phyloP scores from a whole-genome alignment of 139 green algal species.

The Chlamydomonas schloesseri region DNA sequence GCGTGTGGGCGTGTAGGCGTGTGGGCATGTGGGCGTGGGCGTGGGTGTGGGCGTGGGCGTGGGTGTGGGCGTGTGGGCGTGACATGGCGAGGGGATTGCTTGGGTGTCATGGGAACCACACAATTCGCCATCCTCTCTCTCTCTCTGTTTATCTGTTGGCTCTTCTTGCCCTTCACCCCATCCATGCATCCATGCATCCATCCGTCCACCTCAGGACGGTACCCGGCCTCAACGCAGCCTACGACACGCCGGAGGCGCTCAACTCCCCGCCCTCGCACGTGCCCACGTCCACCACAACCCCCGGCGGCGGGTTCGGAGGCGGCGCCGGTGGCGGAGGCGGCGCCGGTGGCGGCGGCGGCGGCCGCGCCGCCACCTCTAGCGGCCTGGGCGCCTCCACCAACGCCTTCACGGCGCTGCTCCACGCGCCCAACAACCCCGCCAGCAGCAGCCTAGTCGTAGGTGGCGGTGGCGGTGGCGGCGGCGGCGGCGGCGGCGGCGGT shows the following conservation, averaged over 20 bases:
- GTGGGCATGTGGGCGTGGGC: too few relatives aligned
- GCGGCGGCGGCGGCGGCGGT: too few relatives aligned
- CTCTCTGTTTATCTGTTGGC: too few relatives aligned
- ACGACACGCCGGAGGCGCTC: conserved; percentile 8
- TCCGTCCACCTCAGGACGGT: conserved; percentile 3
- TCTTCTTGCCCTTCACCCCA: too few relatives aligned
- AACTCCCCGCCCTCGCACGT: conserved; percentile 5
- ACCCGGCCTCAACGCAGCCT: conserved; percentile 13
- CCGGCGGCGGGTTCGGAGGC: background rate
- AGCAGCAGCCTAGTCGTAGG: too few relatives aligned
- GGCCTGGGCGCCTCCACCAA: background rate
- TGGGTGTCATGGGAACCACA: too few relatives aligned
- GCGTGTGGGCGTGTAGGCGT: too few relatives aligned
- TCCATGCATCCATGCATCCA: background rate
- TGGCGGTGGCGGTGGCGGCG: too few relatives aligned
- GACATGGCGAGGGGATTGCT: too few relatives aligned
- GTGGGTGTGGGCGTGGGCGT: too few relatives aligned
- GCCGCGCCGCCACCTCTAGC: background rate
- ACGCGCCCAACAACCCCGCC: background rate
- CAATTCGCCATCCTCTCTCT: too few relatives aligned
- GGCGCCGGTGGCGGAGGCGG: background rate
- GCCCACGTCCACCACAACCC: background rate
- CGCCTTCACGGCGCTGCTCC: conserved; percentile 22
- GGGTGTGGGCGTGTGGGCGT: too few relatives aligned
- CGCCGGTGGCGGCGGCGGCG: background rate